Conservation (phyloP, 179 eudicot species). For the Sideroxylon spinosum region DNA sequence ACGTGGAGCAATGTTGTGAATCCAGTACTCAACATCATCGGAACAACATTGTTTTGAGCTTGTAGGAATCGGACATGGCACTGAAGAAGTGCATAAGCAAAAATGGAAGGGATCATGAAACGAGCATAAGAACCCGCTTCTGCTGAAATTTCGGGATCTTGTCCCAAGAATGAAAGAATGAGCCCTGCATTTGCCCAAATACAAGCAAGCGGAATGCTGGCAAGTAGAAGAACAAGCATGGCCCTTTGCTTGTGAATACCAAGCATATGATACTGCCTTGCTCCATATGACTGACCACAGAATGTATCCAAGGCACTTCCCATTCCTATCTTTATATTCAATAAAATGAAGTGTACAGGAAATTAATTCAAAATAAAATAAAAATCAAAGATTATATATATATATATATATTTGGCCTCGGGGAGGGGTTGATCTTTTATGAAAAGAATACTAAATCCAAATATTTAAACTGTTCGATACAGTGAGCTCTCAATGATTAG, state of each 20-base stretch:
- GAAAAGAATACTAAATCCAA: too few relatives aligned
- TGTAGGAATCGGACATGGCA: constrained; percentile 40
- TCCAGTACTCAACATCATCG: constrained; percentile 33
- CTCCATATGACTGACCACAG: constrained; percentile 49
- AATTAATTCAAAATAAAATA: too few relatives aligned
- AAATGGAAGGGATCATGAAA: constrained; percentile 44
- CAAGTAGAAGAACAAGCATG: constrained; percentile 28
- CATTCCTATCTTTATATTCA: constrained; percentile 33
- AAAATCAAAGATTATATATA: too few relatives aligned
- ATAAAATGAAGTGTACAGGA: too few relatives aligned
- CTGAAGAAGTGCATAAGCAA: constrained; percentile 33
- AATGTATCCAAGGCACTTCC: constrained; percentile 44
- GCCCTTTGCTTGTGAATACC: constrained; percentile 43
- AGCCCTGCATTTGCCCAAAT: constrained; percentile 32
- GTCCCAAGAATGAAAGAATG: constrained; percentile 33
- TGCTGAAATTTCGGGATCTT: constrained; percentile 34
- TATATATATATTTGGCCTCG: too few relatives aligned
- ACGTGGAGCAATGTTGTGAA: constrained; percentile 27
- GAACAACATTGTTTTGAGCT: constrained; percentile 34
- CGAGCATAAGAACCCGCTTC: constrained; percentile 38
- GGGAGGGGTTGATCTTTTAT: too few relatives aligned
- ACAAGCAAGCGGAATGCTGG: constrained; percentile 31
- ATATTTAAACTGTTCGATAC: too few relatives aligned
- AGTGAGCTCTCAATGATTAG: too few relatives aligned
- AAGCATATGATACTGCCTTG: constrained; percentile 34